These are phyloP conservation scores for Scheffersomyces spartinae DNA, from an alignment of 805 yeast species.

Conservation along the genomic window DNA sequence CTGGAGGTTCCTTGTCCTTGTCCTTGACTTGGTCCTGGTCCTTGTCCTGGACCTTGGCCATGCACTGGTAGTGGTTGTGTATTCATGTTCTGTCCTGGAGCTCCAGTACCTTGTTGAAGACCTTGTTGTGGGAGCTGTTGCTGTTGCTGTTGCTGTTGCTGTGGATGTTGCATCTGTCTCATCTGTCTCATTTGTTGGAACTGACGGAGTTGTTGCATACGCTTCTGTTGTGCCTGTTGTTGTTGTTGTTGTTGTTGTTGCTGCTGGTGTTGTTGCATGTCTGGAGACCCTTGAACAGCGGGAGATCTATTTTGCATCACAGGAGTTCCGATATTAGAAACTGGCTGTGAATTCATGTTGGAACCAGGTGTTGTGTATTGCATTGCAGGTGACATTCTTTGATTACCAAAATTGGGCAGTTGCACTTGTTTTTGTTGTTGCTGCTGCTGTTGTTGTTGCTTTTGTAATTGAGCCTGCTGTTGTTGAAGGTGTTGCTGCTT, in stretches of 20 bases:
- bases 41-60: conserved; percentile 1
- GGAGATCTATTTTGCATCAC: conserved; percentile 1
- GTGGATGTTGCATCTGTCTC: conserved; percentile 6
- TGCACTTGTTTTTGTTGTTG: conserved; percentile 16
- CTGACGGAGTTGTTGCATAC: conserved; percentile 12
- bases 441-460: conserved; percentile 11
- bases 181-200: conserved; percentile 10
- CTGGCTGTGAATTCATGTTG: conserved; percentile 3
- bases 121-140: conserved; percentile 1
- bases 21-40: conserved; percentile 5
- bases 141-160: conserved; percentile 3
- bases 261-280: conserved; percentile 1
- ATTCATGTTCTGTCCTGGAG: not conserved
- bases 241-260: conserved; percentile 7
- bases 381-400: no score
- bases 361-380: conserved; percentile 2
- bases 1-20: no score
- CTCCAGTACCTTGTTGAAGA: no score
- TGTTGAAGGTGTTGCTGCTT: conserved; percentile 20
- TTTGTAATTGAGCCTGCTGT: conserved; percentile 10
- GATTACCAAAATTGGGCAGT: no score
- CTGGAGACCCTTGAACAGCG: conserved; percentile 1
- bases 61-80: not conserved
- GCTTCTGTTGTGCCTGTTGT: conserved; percentile 10
- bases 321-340: conserved; percentile 2